phyloP scores from a whole-genome alignment of 2,329 filamentous ascomycete genomes.

The Claviceps paspali region DNA sequence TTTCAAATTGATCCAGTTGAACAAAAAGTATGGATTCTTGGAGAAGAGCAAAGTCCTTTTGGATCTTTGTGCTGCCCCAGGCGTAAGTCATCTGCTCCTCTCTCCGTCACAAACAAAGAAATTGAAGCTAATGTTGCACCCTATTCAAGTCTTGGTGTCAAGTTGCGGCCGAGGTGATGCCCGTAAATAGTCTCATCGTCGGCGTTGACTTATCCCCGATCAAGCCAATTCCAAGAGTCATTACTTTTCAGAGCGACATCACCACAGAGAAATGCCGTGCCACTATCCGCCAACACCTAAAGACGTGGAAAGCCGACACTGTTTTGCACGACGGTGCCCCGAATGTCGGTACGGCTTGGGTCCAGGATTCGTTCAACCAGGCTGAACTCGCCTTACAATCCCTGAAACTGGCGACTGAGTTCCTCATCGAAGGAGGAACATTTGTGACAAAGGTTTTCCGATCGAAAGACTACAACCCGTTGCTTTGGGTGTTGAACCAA shows the following conservation, averaged over 20 bases:
- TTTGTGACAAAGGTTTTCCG: constrained; percentile 98
- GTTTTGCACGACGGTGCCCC: constrained; percentile 95
- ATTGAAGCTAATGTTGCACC: neutral
- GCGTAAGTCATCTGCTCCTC: constrained; percentile 37
- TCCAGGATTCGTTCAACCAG: constrained; percentile 96
- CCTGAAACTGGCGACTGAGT: constrained; percentile 88
- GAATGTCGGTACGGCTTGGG: constrained; percentile 96
- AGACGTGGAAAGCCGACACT: constrained; percentile 90
- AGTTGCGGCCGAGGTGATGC: constrained; percentile 92
- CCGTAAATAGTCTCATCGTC: constrained; percentile 73
- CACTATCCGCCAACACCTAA: constrained; percentile 76
- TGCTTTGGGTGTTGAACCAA: constrained; percentile 97
- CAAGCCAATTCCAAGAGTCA: constrained; percentile 85
- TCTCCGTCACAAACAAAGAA: neutral
- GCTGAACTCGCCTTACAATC: constrained; percentile 83
- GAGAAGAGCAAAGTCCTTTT: constrained; percentile 92
- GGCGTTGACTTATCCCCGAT: constrained; percentile 92
- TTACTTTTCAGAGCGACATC: constrained; percentile 94
- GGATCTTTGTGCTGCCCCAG: constrained; percentile 94
- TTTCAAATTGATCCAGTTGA: constrained; percentile 95
- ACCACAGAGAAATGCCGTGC: constrained; percentile 92
- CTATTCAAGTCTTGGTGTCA: constrained; percentile 73
- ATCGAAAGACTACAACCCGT: constrained; percentile 89
- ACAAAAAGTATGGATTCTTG: constrained; percentile 97
- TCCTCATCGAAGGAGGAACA: constrained; percentile 72